Base-by-base conservation (phyloP, 345 rosid genomes). In the Pugionium dolabratum region DNA sequence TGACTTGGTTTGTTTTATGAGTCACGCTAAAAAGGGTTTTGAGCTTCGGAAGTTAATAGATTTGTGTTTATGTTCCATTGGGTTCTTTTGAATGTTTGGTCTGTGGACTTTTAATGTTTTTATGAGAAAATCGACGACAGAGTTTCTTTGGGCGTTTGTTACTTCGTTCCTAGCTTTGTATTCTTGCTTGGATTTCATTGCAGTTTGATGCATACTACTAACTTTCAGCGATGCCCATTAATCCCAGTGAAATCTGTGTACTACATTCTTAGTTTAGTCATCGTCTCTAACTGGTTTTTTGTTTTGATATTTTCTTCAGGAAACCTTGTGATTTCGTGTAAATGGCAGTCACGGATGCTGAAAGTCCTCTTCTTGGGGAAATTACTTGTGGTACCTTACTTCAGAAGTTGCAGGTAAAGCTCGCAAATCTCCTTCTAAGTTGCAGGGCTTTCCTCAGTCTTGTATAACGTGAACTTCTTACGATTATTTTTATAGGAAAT, bases 341-440 rank as follows among this genome's bases (percentile, higher is more conserved):
- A 74, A 94, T 94, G 99, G 91, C 85, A 2, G 80, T 83, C 66
- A 69, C 89, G 8, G 89, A 84, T 69, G 67, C 76, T 27, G 83
- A 86, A 70, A 85, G 90, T 75, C 98, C 93, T 71, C 91, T 80
- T 66, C 78, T 91, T 62, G 98, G 95, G 54, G 98, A 95, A 76
- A 76, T 82, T 39, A 91, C 96, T 47, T 95, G 99, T 52, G 88
- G 96, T 64, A 80, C 99, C 54, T 86, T 91, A 71, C 83, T 91
- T 57, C 89, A 89, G 51, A 95, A 86, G 71, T 63, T 95, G 71
- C 99, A 95, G 99, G 99, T 91, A 73, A 61, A 6, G 32, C 9
- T 18, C 4, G 28, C 11, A 70, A 47, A 4, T 6, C 59, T 62
- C 2, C n/a, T 58, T 39, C 49, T 26, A 10, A 11, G 11, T 48